Conservation (phyloP, 805 yeast species). For the Candida pini region DNA sequence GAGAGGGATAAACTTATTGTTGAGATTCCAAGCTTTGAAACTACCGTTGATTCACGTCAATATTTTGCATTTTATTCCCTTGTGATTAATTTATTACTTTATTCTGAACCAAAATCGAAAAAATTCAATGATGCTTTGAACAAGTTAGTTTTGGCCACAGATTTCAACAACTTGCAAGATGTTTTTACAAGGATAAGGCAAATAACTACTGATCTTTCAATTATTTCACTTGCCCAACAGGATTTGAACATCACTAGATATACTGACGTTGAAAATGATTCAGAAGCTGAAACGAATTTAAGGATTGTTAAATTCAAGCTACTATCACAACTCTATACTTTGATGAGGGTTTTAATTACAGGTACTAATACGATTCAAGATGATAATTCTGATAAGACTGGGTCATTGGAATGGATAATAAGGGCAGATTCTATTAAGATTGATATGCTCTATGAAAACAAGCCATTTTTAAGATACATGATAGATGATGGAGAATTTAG, state of each 20-base stretch:
- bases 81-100: slow-evolving; percentile 53
- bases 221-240: slow-evolving; percentile 7
- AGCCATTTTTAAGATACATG: slow-evolving; percentile 66
- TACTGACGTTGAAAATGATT: slow-evolving; percentile 32
- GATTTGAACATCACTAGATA: slow-evolving; percentile 41
- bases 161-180: slow-evolving; percentile 51
- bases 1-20: slow-evolving; percentile 46
- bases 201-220: slow-evolving; percentile 5
- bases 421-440: slow-evolving; percentile 65
- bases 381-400: slow-evolving; percentile 9
- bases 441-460: slow-evolving; percentile 56
- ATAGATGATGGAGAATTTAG: slow-evolving; percentile 56
- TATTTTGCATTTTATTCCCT: slow-evolving; percentile 63
- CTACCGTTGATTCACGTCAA: slow-evolving; percentile 69
- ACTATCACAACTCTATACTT: slow-evolving; percentile 36
- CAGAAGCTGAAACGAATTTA: slow-evolving; percentile 27
- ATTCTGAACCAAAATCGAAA: slow-evolving; percentile 61
- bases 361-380: slow-evolving; percentile 22
- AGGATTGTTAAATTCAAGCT: slow-evolving; percentile 33
- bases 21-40: slow-evolving; percentile 63
- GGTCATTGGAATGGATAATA: slow-evolving; percentile 54
- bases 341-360: slow-evolving; percentile 34
- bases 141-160: slow-evolving; percentile 63
- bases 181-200: slow-evolving; percentile 7
- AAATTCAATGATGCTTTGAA: slow-evolving; percentile 53